phyloP scores from a whole-genome alignment of 345 rosid genomes.

The Cardamine resedifolia region DNA sequence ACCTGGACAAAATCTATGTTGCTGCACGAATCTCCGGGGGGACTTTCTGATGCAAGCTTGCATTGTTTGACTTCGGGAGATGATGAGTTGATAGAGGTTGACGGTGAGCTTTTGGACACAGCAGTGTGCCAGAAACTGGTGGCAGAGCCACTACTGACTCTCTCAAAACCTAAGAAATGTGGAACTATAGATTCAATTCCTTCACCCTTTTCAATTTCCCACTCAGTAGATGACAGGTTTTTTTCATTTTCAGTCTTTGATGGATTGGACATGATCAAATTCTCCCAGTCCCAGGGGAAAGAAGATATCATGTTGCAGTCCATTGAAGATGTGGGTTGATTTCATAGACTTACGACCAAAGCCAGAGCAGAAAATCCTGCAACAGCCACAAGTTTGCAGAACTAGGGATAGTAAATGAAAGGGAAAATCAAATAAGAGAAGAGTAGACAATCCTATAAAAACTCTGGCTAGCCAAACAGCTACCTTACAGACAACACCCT shows the following conservation, averaged over 20 bases:
- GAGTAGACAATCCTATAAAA: neutral
- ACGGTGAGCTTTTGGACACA: constrained; percentile 44
- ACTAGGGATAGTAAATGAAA: no score
- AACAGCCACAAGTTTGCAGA: constrained; percentile 18
- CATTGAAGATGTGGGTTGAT: constrained; percentile 52
- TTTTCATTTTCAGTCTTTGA: constrained; percentile 49
- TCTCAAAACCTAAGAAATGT: constrained; percentile 46
- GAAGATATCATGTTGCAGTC: constrained; percentile 72
- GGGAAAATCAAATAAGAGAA: constrained; percentile 5
- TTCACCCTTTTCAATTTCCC: constrained; percentile 60
- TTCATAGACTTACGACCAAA: constrained; percentile 36
- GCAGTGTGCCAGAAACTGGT: constrained; percentile 62
- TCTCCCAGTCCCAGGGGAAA: constrained; percentile 85
- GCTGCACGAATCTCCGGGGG: constrained; percentile 36
- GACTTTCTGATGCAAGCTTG: constrained; percentile 30
- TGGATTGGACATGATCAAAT: constrained; percentile 49
- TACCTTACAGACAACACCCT: constrained; percentile 1
- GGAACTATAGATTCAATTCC: constrained; percentile 59
- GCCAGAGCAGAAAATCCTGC: constrained; percentile 21
- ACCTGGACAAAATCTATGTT: constrained; percentile 30
- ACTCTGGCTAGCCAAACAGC: neutral
- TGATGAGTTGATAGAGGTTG: constrained; percentile 25
- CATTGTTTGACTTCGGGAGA: constrained; percentile 11
- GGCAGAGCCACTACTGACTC: constrained; percentile 57
- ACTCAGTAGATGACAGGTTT: constrained; percentile 47